Base-by-base conservation (phyloP, 805 yeast species). In the Candida quercuum region DNA sequence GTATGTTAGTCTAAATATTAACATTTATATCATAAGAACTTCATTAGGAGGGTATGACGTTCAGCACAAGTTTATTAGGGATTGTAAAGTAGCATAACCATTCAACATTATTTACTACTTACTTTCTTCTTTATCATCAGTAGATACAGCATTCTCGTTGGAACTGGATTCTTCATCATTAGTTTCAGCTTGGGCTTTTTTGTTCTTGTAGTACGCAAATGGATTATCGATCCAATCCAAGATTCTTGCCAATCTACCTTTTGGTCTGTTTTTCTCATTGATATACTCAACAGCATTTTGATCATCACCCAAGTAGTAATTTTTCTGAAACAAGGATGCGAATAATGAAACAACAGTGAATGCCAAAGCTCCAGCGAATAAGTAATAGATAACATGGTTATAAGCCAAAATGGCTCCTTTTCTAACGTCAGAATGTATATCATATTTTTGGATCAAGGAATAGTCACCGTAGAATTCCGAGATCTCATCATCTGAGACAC, bases 211-310 rank as follows among this genome's bases (percentile, higher is more conserved):
- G 11, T 26, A 26, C 5, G 29, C 29, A 15, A 26, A 26, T 15
- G 35, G 35, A 23, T 32, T 25, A 19, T 32, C 35, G 8, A 32
- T n/a, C 17, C 17, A 32, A 9, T 16, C 21, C 10, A 23, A 4
- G 13, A 24, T 16, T 32, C 20, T 32, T 14, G 18, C 8, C 4
- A 32, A 22, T 10, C 11, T 21, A 23, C 10, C 23, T 11, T 14
- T 32, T 23, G 26, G 6, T 24, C 17, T 15, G 4, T n/a, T n/a
- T 26, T 45, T 37, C 13, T 32, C 31, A 16, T 41, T 48, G 8
- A 47, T 46, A 26, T 48, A 54, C 42, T 61, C 64, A 38, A 61
- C 49, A 22, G 61, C 60, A 45, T 63, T 65, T 17, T 63, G 66
- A 14, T 49, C 42, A 32, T 63, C 63, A 32, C 67, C 67, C 34